Conservation (phyloP, 1,139 yeast genomes). For the Lodderomyces pseudojiufengensis region DNA sequence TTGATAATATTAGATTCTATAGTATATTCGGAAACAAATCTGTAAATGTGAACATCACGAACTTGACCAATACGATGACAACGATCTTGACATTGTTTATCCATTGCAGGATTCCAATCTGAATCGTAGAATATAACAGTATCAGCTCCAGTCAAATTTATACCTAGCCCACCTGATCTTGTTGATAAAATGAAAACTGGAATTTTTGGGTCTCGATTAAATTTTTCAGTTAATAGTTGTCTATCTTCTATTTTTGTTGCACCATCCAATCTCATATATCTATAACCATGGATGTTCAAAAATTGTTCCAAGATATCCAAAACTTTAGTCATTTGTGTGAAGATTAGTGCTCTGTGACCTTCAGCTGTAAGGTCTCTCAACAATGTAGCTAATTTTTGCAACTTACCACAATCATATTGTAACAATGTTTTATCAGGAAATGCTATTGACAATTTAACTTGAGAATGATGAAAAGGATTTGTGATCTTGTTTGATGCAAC, state of each 20-base stretch:
- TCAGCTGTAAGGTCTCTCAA: conserved; percentile 73
- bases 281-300: conserved; percentile 87
- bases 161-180: conserved; percentile 97
- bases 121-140: conserved; percentile 98
- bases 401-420: conserved; percentile 95
- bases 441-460: conserved; percentile 84
- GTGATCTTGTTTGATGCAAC: conserved; percentile 38
- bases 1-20: conserved; percentile 92
- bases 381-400: conserved; percentile 76
- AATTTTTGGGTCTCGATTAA: conserved; percentile 79
- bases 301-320: conserved; percentile 91
- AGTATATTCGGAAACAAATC: conserved; percentile 94
- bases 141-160: conserved; percentile 96
- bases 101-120: conserved; percentile 99
- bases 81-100: conserved; percentile 97
- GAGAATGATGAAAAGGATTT: conserved; percentile 77
- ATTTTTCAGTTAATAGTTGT: conserved; percentile 87
- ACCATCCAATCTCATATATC: conserved; percentile 95
- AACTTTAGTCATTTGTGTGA: conserved; percentile 98
- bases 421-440: conserved; percentile 92
- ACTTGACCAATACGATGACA: conserved; percentile 99
- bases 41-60: conserved; percentile 93
- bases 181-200: conserved; percentile 93
- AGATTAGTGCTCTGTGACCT: conserved; percentile 92
- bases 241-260: conserved; percentile 97